A percentile compares a stretch with the other conserved stretches of the same genome.
Evolutionary conservation across 495 filamentous ascomycete genomes (phyloP).

Genomic region (Xylona heveae): DNA sequence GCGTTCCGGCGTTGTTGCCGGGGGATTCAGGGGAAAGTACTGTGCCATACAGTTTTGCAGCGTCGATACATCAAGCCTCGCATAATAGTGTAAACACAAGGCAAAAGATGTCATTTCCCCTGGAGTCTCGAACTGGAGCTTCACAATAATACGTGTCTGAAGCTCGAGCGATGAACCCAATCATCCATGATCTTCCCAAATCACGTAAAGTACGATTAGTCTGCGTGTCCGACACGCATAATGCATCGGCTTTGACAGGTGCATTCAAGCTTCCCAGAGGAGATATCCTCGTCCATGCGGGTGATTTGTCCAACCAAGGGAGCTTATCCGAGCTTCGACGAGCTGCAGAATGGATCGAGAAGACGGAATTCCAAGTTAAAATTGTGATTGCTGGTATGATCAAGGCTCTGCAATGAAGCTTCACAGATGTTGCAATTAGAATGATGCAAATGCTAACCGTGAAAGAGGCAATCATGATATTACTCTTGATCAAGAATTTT

Average conservation of each 20-base stretch:
- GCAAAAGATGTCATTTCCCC: no score
- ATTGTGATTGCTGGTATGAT: conserved; percentile 34
- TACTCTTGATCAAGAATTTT: conserved; percentile 44
- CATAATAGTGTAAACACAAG: no score
- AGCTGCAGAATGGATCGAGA: conserved; percentile 32
- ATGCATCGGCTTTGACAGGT: conserved; percentile 26
- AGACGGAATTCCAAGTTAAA: conserved; percentile 32
- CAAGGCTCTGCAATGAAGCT: neutral
- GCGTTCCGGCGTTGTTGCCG: no score
- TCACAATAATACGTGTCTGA: no score
- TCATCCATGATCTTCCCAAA: no score
- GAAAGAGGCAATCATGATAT: conserved; percentile 58
- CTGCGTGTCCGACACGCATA: conserved; percentile 41
- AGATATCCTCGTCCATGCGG: conserved; percentile 39
- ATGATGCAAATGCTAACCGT: neutral
- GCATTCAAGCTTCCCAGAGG: conserved; percentile 32
- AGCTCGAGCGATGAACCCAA: no score
- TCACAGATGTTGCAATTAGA: no score
- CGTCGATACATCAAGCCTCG: no score
- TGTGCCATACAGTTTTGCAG: no score
- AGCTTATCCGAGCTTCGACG: conserved; percentile 27
- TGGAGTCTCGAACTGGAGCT: no score
- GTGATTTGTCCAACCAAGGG: conserved; percentile 37
- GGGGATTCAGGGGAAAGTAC: no score
- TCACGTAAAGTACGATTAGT: conserved; percentile 35